Percentiles rank a stretch among this genome's conserved stretches.
Conservation (phyloP, 2,329 filamentous ascomycete genomes). For the Trematosphaeria pertusa region DNA sequence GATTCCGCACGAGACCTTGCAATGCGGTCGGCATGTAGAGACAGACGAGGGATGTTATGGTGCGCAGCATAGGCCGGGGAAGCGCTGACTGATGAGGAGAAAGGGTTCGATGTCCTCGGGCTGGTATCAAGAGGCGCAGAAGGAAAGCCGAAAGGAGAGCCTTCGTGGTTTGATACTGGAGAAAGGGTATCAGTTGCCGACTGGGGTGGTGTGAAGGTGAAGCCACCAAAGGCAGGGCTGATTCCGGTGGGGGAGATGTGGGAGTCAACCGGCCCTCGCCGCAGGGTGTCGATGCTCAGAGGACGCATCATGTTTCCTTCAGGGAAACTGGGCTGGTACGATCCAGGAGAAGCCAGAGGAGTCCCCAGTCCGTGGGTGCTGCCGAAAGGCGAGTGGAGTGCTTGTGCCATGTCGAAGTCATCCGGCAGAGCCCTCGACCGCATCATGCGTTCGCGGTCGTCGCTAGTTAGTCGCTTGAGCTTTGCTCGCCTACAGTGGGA, state of each 20-base stretch:
- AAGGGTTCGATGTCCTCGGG: slow-evolving; percentile 48
- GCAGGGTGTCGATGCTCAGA: slow-evolving; percentile 71
- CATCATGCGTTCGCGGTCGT: slow-evolving; percentile 68
- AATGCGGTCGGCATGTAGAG: slow-evolving; percentile 52
- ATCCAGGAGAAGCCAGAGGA: slow-evolving; percentile 55
- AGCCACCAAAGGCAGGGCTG: slow-evolving; percentile 70
- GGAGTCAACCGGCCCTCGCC: slow-evolving; percentile 68
- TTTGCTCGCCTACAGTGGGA: slow-evolving; percentile 60
- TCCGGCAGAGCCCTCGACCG: slow-evolving; percentile 66
- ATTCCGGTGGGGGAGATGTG: slow-evolving; percentile 72
- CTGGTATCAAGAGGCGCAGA: slow-evolving; percentile 44
- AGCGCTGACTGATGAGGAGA: slow-evolving; percentile 43
- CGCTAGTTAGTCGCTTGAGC: slow-evolving; percentile 66
- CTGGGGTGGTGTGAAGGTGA: slow-evolving; percentile 67
- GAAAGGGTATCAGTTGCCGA: slow-evolving; percentile 57
- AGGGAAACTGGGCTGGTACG: slow-evolving; percentile 48
- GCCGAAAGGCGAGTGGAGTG: slow-evolving; percentile 63
- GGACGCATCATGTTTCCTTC: slow-evolving; percentile 70
- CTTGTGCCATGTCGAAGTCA: slow-evolving; percentile 66
- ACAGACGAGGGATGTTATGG: slow-evolving; percentile 51
- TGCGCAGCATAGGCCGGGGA: slow-evolving; percentile 46
- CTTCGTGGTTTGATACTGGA: slow-evolving; percentile 52
- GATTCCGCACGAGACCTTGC: slow-evolving; percentile 51
- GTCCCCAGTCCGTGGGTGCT: slow-evolving; percentile 54
- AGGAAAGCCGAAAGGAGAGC: slow-evolving; percentile 49